Evolutionary conservation across 352 stramenopile species (phyloP).

Genomic region (Phytophthora colocasiae): DNA sequence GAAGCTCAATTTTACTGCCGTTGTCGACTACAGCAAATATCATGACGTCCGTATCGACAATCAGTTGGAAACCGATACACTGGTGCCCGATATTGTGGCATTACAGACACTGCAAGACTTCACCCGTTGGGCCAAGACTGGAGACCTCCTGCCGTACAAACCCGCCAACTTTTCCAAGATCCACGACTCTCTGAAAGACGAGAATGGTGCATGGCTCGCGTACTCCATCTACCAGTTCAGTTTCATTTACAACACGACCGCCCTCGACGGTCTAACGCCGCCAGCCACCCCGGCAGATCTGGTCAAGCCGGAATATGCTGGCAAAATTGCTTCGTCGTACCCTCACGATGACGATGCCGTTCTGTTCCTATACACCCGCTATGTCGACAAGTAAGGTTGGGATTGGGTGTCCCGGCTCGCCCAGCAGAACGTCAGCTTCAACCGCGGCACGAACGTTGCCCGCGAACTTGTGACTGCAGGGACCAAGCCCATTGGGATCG

Average conservation of each 20-base stretch:
- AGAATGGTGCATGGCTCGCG: constrained; percentile 40
- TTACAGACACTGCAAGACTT: constrained; percentile 63
- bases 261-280: constrained; percentile 11
- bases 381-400: constrained; percentile 33
- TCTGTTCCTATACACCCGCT: constrained; percentile 42
- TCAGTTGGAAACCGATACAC: constrained; percentile 49
- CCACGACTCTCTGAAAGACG: constrained; percentile 45
- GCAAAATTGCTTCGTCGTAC: constrained; percentile 55
- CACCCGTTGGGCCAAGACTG: constrained; percentile 42
- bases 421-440: constrained; percentile 41
- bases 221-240: constrained; percentile 46
- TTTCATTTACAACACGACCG: constrained; percentile 40
- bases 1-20: no score
- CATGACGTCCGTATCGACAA: constrained; percentile 72
- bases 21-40: constrained; percentile 63
- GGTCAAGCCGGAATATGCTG: constrained; percentile 37
- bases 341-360: constrained; percentile 61
- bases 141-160: constrained; percentile 55
- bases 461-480: constrained; percentile 24
- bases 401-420: constrained; percentile 43
- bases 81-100: constrained; percentile 50
- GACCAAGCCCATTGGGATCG: constrained; percentile 39
- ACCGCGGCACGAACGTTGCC: constrained; percentile 33
- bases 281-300: constrained; percentile 41
- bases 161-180: constrained; percentile 54